Conservation (phyloP, 2,329 filamentous ascomycete genomes). For the Paraphaeosphaeria sporulosa region DNA sequence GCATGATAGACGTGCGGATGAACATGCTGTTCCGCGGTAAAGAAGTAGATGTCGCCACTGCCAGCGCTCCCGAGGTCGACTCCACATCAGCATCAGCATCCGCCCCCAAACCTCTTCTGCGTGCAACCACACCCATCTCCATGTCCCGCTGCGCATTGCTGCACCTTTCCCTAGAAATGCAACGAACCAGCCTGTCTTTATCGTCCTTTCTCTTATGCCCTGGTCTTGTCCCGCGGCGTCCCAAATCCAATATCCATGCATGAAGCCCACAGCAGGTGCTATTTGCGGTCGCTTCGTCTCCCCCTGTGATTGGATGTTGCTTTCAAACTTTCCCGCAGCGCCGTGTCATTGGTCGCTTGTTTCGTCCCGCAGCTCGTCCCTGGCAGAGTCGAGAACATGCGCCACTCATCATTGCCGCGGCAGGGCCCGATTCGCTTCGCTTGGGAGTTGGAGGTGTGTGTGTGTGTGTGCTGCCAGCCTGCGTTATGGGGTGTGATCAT, state of each 20-base stretch:
- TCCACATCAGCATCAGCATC: neutral
- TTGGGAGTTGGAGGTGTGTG: neutral
- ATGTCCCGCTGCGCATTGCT: neutral
- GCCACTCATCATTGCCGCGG: neutral
- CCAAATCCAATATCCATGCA: constrained; percentile 14
- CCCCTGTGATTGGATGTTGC: too few relatives aligned
- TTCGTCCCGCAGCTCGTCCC: constrained; percentile 13
- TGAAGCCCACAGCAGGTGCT: constrained; percentile 13
- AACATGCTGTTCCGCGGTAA: neutral
- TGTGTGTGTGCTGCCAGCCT: neutral
- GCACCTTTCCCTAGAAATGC: too few relatives aligned
- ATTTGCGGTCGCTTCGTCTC: constrained; percentile 10
- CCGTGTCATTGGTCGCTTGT: constrained; percentile 19
- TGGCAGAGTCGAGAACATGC: constrained; percentile 6
- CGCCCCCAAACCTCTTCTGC: neutral
- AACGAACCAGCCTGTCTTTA: neutral
- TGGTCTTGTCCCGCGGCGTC: neutral
- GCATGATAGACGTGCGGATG: constrained; percentile 18
- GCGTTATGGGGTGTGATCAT: constrained; percentile 2
- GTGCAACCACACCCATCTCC: neutral
- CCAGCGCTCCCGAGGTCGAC: neutral
- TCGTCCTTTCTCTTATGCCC: neutral
- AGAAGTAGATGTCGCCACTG: neutral
- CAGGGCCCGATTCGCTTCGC: constrained; percentile 5
- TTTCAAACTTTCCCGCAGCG: too few relatives aligned